phyloP scores from a whole-genome alignment of 371 early-diverging fungal species.

The Rhizopus delemar region DNA sequence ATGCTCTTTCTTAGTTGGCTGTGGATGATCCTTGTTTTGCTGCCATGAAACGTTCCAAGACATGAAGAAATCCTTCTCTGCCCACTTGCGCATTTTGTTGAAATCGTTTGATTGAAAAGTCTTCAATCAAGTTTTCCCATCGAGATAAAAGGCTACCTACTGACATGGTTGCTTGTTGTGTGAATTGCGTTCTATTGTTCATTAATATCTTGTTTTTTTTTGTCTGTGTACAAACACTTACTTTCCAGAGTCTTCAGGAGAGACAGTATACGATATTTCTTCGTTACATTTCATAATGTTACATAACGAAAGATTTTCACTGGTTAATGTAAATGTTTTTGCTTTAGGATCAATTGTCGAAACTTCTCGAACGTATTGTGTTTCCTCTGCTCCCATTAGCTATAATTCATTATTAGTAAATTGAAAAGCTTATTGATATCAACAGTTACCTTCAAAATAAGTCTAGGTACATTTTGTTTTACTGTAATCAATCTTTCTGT shows the following conservation, averaged over 20 bases:
- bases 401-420: slow-evolving; percentile 12
- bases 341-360: slow-evolving; percentile 80
- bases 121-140: slow-evolving; percentile 83
- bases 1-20: not conserved
- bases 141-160: slow-evolving; percentile 76
- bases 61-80: slow-evolving; percentile 71
- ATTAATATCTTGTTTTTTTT: not conserved
- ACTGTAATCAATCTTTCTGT: slow-evolving; percentile 90
- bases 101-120: slow-evolving; percentile 84
- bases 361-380: slow-evolving; percentile 85
- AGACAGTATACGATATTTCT: slow-evolving; percentile 71
- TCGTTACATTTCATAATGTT: slow-evolving; percentile 85
- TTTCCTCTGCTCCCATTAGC: slow-evolving; percentile 66
- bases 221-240: slow-evolving; percentile 16
- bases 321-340: slow-evolving; percentile 70
- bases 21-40: slow-evolving; percentile 8
- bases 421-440: not conserved
- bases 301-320: slow-evolving; percentile 73
- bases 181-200: slow-evolving; percentile 63
- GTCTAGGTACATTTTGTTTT: slow-evolving; percentile 81
- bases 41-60: slow-evolving; percentile 61
- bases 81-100: slow-evolving; percentile 84
- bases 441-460: slow-evolving; percentile 60
- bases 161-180: slow-evolving; percentile 79
- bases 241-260: slow-evolving; percentile 48